These are phyloP conservation scores for Suillus discolor DNA, from an alignment of 768 basidiomycete species.

Conservation along the genomic window DNA sequence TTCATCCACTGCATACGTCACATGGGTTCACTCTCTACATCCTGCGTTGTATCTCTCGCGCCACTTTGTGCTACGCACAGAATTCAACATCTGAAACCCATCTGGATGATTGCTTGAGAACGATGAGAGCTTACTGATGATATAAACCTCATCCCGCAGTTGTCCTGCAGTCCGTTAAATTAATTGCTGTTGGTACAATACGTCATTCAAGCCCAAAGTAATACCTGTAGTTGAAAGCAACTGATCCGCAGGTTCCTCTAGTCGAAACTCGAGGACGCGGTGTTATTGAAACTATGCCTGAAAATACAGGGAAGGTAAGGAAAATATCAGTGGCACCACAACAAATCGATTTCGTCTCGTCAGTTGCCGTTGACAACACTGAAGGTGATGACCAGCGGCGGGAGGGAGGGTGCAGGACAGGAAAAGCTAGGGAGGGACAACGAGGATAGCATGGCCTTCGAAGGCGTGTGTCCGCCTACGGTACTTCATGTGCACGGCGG, in stretches of 20 bases:
- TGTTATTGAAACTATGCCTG: too few species aligned
- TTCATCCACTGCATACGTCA: slow-evolving; percentile 15
- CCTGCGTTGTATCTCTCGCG: background rate
- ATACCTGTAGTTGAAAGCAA: background rate
- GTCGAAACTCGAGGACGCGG: too few species aligned
- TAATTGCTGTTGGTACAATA: background rate
- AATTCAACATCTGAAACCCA: background rate
- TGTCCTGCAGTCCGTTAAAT: background rate
- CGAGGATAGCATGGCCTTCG: too few species aligned
- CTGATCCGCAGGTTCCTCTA: background rate
- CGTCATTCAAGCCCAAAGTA: background rate
- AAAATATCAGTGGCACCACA: too few species aligned
- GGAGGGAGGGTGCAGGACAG: too few species aligned
- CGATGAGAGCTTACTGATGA: background rate
- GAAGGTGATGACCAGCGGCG: too few species aligned
- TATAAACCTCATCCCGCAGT: background rate
- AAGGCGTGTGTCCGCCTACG: too few species aligned
- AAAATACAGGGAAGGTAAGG: too few species aligned
- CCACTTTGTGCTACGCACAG: background rate
- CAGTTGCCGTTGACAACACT: too few species aligned
- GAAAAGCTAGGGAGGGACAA: too few species aligned
- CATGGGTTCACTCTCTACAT: slow-evolving; percentile 3
- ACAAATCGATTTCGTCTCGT: too few species aligned
- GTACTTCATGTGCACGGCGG: too few species aligned
- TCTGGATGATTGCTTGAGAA: background rate